These are phyloP conservation scores for Pseudonitzschia multistriata DNA, from an alignment of 108 stramenopile species.

Conservation along the genomic window DNA sequence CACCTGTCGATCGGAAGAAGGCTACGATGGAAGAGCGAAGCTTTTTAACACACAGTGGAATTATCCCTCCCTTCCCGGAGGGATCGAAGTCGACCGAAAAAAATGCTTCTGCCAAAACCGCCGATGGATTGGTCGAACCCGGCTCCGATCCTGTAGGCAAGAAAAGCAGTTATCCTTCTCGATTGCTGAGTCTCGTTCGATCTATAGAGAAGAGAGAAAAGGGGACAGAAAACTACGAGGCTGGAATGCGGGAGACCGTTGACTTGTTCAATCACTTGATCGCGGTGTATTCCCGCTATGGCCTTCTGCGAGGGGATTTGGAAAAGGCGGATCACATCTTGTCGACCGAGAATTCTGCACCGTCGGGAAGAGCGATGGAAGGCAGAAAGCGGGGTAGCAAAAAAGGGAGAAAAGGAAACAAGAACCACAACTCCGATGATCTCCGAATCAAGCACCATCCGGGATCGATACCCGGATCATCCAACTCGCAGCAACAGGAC, in stretches of 20 bases:
- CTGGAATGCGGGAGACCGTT: slow-evolving; percentile 19
- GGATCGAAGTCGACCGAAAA: background rate
- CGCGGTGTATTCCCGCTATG: slow-evolving; percentile 34
- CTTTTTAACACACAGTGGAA: slow-evolving; percentile 8
- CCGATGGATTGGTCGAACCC: background rate
- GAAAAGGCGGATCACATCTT: slow-evolving; percentile 30
- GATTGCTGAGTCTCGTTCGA: slow-evolving; percentile 26
- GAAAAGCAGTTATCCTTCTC: slow-evolving; percentile 16
- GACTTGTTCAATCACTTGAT: slow-evolving; percentile 33
- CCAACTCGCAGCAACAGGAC: background rate
- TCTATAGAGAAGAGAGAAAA: slow-evolving; percentile 22
- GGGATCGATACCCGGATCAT: background rate
- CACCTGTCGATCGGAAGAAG: background rate
- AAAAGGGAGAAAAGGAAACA: background rate
- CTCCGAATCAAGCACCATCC: slow-evolving; percentile 1
- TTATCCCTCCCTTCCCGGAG: slow-evolving; percentile 29
- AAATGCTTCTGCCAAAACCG: background rate
- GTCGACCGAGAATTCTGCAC: background rate
- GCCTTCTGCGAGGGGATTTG: slow-evolving; percentile 30
- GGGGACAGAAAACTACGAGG: slow-evolving; percentile 8
- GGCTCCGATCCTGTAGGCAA: background rate
- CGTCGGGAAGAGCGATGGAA: background rate
- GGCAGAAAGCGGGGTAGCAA: slow-evolving; percentile 2
- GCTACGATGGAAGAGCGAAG: background rate
- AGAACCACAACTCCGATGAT: slow-evolving; percentile 1